These are phyloP conservation scores for Discostella stelligera DNA, from an alignment of 352 stramenopile species.

Conservation along the genomic window DNA sequence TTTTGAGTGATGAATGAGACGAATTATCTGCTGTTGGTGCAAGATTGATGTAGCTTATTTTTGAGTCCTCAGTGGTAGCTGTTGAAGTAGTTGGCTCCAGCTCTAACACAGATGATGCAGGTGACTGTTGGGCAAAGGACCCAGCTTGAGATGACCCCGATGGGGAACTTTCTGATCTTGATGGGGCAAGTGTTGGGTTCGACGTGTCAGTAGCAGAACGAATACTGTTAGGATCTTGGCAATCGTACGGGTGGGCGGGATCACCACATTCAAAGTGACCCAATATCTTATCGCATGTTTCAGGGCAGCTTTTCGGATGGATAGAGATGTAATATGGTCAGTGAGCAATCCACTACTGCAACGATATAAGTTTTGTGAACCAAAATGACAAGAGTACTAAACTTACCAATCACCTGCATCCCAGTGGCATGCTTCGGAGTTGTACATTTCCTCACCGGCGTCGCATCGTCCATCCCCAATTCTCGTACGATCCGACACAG, in stretches of 20 bases:
- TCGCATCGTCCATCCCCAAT: constrained; percentile 48
- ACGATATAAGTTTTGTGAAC: background rate
- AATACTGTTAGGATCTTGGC: constrained; percentile 33
- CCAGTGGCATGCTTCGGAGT: constrained; percentile 41
- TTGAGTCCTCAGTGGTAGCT: background rate
- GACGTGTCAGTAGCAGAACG: constrained; percentile 1
- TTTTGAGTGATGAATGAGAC: constrained; percentile 4
- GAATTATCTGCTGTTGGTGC: background rate
- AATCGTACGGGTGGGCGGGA: constrained; percentile 41
- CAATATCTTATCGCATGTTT: constrained; percentile 42
- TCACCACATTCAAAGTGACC: constrained; percentile 49
- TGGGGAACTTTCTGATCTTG: background rate
- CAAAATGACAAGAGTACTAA: background rate
- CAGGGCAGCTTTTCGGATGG: constrained; percentile 24
- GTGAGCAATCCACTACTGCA: constrained; percentile 1
- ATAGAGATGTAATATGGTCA: background rate
- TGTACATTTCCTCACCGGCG: constrained; percentile 37
- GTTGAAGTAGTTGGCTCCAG: background rate
- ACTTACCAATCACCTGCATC: constrained; percentile 45
- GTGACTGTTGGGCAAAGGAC: background rate
- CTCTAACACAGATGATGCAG: constrained; percentile 5
- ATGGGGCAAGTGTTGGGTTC: background rate
- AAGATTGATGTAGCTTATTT: background rate
- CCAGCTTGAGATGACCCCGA: background rate
- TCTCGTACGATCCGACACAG: constrained; percentile 34